phyloP scores from a whole-genome alignment of 2,329 filamentous ascomycete species.

The Bipolaris gigantea region DNA sequence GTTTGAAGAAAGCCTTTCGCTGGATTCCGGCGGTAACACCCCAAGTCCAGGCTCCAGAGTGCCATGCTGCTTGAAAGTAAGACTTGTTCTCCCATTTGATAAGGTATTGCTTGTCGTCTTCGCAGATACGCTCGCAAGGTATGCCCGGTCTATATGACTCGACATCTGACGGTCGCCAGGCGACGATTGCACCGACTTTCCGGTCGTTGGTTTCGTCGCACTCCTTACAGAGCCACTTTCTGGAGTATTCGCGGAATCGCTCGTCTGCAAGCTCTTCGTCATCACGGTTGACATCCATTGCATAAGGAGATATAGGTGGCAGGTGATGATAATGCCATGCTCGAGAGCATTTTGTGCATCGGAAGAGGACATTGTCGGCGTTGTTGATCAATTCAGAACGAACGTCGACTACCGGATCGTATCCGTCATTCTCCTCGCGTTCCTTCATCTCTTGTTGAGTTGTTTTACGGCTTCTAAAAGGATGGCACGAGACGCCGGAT shows the following conservation, averaged over 20 bases:
- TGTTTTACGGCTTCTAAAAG: conserved; percentile 74
- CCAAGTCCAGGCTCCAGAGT: conserved; percentile 86
- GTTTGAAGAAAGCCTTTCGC: conserved; percentile 76
- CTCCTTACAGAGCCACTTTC: conserved; percentile 77
- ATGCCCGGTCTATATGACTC: conserved; percentile 58
- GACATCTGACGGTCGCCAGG: conserved; percentile 76
- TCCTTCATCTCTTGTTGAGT: conserved; percentile 81
- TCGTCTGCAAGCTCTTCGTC: conserved; percentile 59
- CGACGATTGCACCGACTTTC: conserved; percentile 78
- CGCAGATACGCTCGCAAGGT: conserved; percentile 59
- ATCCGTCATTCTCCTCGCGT: conserved; percentile 74
- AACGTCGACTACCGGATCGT: conserved; percentile 73
- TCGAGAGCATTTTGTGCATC: conserved; percentile 75
- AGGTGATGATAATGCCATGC: conserved; percentile 86
- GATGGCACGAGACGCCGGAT: conserved; percentile 67
- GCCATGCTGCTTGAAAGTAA: conserved; percentile 83
- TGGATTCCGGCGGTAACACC: conserved; percentile 65
- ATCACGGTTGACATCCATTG: conserved; percentile 50
- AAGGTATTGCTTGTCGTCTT: conserved; percentile 88
- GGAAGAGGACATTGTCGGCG: conserved; percentile 73
- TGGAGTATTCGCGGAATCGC: conserved; percentile 71
- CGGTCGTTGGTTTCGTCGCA: conserved; percentile 63
- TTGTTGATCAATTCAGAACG: conserved; percentile 71
- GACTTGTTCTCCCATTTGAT: conserved; percentile 83
- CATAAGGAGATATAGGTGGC: conserved; percentile 53